Evolutionary conservation across 2,329 filamentous ascomycete species (phyloP), one percentile per base, ranked within the genome.

Genomic region (Penicillium crustosum): DNA sequence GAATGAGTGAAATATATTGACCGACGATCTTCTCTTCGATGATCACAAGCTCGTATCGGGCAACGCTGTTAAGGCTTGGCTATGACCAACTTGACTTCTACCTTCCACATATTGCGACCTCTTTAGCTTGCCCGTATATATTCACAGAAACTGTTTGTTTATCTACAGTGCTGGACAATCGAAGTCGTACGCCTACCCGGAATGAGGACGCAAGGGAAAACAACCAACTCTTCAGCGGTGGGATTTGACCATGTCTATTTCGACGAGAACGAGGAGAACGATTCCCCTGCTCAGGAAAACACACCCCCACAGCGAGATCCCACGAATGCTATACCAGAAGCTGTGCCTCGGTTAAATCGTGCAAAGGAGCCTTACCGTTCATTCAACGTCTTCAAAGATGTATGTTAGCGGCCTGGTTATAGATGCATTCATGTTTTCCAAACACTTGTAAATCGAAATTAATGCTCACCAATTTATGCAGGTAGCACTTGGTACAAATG

Each of bases 341-440:
- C 13, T 5, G 23, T 1, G 8, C 17, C n/a, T 19, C 42, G 19
- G 27, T 6, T 35, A 13, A 12, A 15, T 13, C 25, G 35, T 17
- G 12, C 12, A 41, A 44, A 29, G n/a, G 31, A 54, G 17, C 51
- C 51, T 9, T 54, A 54, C 25, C 51, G 51, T 15, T 54, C 51
- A 19, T 54, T 54, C 51, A 54, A 54, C 13, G 42, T 54, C 23
- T 54, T 54, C 51, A 54, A 54, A 39, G 51, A 54, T 41, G 51
- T 54, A 47, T 7, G 51, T 33, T 36, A 29, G 12, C 6, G 29
- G 5, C 7, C 8, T n/a, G 15, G 13, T 33, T 33, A 33, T 33
- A 13, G 31, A 33, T 13, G 31, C 31, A 33, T 33, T 33, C 5
- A 12, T 10, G 3, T 41, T 3, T 41, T 9, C 12, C 8, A 23